Percentiles rank a stretch among this genome's conserved stretches.
phyloP scores from a whole-genome alignment of 2,329 filamentous ascomycete species.

The Ophiostoma ips region DNA sequence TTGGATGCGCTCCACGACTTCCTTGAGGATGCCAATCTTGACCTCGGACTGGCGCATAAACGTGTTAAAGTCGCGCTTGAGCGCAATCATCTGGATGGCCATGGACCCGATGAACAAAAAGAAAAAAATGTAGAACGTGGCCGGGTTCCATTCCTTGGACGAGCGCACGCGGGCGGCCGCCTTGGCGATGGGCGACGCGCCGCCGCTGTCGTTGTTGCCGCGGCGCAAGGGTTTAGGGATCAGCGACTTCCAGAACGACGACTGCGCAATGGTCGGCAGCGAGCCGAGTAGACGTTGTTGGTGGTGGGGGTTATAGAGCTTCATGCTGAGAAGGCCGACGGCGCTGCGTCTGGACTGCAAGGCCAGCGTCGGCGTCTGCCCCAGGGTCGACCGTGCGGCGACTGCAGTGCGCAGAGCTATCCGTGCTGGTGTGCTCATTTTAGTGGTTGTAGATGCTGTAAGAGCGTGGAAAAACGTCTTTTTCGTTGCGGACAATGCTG shows the following conservation, averaged over 20 bases:
- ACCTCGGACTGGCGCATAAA: conserved; percentile 66
- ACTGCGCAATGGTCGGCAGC: conserved; percentile 18
- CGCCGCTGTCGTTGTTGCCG: conserved; percentile 23
- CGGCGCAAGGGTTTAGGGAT: conserved; percentile 53
- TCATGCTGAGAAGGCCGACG: neutral
- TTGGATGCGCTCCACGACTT: conserved; percentile 58
- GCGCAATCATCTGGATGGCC: conserved; percentile 78
- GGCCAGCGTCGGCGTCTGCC: neutral
- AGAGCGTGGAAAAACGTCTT: neutral
- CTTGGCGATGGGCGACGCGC: conserved; percentile 19
- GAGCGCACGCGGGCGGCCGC: conserved; percentile 26
- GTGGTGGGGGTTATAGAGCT: neutral
- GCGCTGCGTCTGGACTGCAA: neutral
- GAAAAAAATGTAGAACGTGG: conserved; percentile 69
- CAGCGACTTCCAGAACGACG: conserved; percentile 54
- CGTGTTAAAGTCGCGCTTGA: conserved; percentile 61
- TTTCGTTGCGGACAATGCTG: too few species aligned
- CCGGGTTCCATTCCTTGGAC: conserved; percentile 61
- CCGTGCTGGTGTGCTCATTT: neutral
- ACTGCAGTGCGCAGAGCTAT: neutral
- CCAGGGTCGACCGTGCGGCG: neutral
- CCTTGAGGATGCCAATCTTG: conserved; percentile 60
- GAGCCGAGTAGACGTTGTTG: conserved; percentile 10
- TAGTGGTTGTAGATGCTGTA: neutral
- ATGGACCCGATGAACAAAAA: conserved; percentile 86